Evolutionary conservation across 2,329 filamentous ascomycete genomes (phyloP).

Genomic region (Aspergillaceae sp.): DNA sequence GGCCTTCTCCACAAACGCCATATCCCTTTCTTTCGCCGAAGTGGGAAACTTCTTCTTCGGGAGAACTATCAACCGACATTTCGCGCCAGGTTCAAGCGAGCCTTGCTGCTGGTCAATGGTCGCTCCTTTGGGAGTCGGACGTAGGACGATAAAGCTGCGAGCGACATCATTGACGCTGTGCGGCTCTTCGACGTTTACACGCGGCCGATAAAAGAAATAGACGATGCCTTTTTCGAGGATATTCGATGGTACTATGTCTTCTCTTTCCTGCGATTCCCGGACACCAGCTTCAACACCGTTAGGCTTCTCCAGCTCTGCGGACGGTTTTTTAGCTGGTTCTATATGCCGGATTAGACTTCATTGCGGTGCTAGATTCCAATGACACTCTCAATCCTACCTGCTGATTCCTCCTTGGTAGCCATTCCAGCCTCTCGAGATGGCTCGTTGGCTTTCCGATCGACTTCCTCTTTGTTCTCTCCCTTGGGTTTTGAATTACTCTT

Average conservation of each 20-base stretch:
- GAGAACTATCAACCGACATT: slow-evolving; percentile 64
- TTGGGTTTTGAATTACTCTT: slow-evolving; percentile 15
- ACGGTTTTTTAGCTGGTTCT: slow-evolving; percentile 10
- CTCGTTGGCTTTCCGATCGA: not conserved
- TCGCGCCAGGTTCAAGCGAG: slow-evolving; percentile 46
- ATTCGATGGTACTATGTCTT: slow-evolving; percentile 46
- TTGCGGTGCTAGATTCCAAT: not conserved
- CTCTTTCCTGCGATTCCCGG: slow-evolving; percentile 43
- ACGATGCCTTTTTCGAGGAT: slow-evolving; percentile 82
- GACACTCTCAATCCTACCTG: not conserved
- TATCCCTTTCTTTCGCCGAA: slow-evolving; percentile 60
- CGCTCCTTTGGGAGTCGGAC: slow-evolving; percentile 62
- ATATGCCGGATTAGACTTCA: not conserved
- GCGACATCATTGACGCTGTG: slow-evolving; percentile 63
- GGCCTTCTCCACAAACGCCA: slow-evolving; percentile 74
- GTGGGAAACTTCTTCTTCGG: slow-evolving; percentile 78
- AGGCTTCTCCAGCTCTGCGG: slow-evolving; percentile 7
- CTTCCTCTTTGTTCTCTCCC: slow-evolving; percentile 7
- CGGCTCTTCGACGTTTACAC: slow-evolving; percentile 64
- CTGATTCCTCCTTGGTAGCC: not conserved
- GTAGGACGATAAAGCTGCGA: slow-evolving; percentile 69
- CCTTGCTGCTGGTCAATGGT: slow-evolving; percentile 50
- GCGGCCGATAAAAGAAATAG: slow-evolving; percentile 80
- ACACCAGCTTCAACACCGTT: slow-evolving; percentile 33
- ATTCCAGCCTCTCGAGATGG: too few species aligned